phyloP scores from a whole-genome alignment of 2,329 filamentous ascomycete genomes.

The Cladobotryum protrusum region DNA sequence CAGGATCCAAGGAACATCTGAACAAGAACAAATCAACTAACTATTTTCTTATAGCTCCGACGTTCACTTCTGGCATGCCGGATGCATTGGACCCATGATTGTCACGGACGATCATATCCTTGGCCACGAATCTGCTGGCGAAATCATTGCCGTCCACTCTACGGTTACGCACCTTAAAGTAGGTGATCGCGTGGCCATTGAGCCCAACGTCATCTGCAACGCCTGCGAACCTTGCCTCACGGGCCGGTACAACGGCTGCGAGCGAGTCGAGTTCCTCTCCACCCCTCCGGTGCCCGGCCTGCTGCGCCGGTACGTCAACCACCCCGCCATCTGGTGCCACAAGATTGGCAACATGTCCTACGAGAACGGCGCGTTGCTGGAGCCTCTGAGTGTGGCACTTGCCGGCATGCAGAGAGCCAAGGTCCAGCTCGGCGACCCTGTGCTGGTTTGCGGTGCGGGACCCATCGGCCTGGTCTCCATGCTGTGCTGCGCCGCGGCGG shows the following conservation, averaged over 20 bases:
- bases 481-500: constrained; percentile 76
- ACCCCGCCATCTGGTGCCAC: constrained; percentile 91
- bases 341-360: constrained; percentile 90
- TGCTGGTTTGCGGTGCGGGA: constrained; percentile 85
- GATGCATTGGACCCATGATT: constrained; percentile 94
- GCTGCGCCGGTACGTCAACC: constrained; percentile 87
- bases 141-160: constrained; percentile 73
- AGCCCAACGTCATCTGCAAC: constrained; percentile 90
- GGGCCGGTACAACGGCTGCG: constrained; percentile 92
- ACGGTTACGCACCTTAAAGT: constrained; percentile 71
- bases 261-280: constrained; percentile 76
- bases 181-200: constrained; percentile 87
- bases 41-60: constrained; percentile 58
- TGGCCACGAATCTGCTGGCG: constrained; percentile 87
- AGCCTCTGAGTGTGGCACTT: constrained; percentile 83
- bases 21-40: not conserved
- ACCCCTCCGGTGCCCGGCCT: constrained; percentile 86
- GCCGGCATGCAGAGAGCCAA: constrained; percentile 80
- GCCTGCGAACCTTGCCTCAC: constrained; percentile 86
- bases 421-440: constrained; percentile 76
- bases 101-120: constrained; percentile 84
- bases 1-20: not conserved
- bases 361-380: constrained; percentile 84
- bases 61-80: constrained; percentile 95
- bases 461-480: constrained; percentile 89